Conservation (phyloP, 2,329 filamentous ascomycete genomes). For the Ascosphaera apis region DNA sequence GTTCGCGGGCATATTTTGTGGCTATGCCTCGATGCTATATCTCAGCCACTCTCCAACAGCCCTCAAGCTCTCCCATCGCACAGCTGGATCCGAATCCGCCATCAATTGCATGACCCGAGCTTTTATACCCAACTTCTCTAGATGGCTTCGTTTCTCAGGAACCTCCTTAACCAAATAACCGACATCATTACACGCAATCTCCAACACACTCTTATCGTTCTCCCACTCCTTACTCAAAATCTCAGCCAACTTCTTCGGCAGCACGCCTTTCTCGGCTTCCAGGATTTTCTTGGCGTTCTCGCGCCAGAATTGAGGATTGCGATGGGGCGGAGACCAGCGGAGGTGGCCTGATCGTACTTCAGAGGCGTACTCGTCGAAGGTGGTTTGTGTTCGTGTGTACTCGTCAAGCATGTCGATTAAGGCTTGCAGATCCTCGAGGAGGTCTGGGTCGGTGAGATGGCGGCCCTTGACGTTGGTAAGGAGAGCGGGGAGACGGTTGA, state of each 20-base stretch:
- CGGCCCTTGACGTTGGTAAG: slow-evolving; percentile 33
- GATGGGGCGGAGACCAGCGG: slow-evolving; percentile 80
- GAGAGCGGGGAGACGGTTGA: slow-evolving; percentile 52
- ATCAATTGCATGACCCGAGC: slow-evolving; percentile 79
- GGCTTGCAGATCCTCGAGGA: slow-evolving; percentile 24
- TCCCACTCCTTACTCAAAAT: slow-evolving; percentile 68
- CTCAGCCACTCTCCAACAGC: slow-evolving; percentile 59
- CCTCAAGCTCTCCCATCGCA: slow-evolving; percentile 78
- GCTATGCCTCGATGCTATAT: slow-evolving; percentile 39
- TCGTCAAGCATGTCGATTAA: slow-evolving; percentile 54
- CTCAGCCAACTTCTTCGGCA: slow-evolving; percentile 61
- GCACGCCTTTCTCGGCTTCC: slow-evolving; percentile 55
- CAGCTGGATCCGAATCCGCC: slow-evolving; percentile 67
- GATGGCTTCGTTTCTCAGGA: slow-evolving; percentile 54
- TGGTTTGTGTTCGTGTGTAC: slow-evolving; percentile 49
- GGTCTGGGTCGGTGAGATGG: slow-evolving; percentile 25
- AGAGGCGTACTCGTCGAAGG: slow-evolving; percentile 47
- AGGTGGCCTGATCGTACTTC: slow-evolving; percentile 72
- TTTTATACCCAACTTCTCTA: slow-evolving; percentile 74
- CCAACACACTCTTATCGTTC: slow-evolving; percentile 64
- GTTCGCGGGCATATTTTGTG: too few relatives aligned
- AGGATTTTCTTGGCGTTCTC: slow-evolving; percentile 77
- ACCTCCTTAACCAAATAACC: slow-evolving; percentile 75
- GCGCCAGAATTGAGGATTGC: slow-evolving; percentile 68
- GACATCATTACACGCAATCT: slow-evolving; percentile 82